These are phyloP conservation scores for Curvularia sp. DNA, from an alignment of 2,329 filamentous ascomycete genomes.

Conservation along the genomic window DNA sequence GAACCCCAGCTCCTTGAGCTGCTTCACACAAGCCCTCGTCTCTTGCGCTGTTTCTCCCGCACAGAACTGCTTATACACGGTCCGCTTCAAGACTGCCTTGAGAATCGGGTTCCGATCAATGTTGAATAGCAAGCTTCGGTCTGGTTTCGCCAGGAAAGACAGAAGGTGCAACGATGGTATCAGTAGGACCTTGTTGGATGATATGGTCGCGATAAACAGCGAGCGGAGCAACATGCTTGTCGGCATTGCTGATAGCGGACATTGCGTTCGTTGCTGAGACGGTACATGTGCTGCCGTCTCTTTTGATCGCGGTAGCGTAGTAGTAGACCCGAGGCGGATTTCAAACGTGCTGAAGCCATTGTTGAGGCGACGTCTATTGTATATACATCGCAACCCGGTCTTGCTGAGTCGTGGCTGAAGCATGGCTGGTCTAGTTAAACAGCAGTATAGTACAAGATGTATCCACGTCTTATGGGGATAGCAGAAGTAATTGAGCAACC, in stretches of 20 bases:
- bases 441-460: background rate
- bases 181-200: slow-evolving; percentile 55
- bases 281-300: slow-evolving; percentile 12
- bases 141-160: slow-evolving; percentile 51
- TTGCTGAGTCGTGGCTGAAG: slow-evolving; percentile 16
- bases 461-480: background rate
- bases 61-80: slow-evolving; percentile 90
- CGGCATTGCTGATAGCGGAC: slow-evolving; percentile 39
- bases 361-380: slow-evolving; percentile 2
- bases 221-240: slow-evolving; percentile 41
- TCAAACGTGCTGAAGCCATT: slow-evolving; percentile 14
- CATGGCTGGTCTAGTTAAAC: slow-evolving; percentile 11
- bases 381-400: slow-evolving; percentile 7
- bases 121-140: slow-evolving; percentile 54
- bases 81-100: slow-evolving; percentile 75
- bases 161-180: slow-evolving; percentile 50
- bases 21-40: slow-evolving; percentile 68
- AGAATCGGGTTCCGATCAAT: slow-evolving; percentile 78
- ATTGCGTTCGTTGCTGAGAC: slow-evolving; percentile 17
- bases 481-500: background rate
- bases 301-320: slow-evolving; percentile 21
- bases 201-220: slow-evolving; percentile 55
- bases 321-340: slow-evolving; percentile 24
- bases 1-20: slow-evolving; percentile 75
- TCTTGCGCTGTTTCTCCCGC: slow-evolving; percentile 77